Evolutionary conservation across 768 basidiomycete genomes (phyloP).

Genomic region (Boletus vermiculosoides): DNA sequence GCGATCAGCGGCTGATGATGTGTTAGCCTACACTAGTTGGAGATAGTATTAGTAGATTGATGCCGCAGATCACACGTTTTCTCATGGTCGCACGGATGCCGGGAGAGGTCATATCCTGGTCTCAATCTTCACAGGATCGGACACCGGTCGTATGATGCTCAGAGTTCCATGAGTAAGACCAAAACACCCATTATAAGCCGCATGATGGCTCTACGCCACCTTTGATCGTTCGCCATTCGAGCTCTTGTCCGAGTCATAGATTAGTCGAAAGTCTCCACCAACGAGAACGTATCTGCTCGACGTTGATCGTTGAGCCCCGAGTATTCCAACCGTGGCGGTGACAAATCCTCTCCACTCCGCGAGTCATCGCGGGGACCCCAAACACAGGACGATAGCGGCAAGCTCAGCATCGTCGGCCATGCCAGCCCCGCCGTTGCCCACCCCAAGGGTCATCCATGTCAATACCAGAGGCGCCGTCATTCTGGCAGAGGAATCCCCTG

Average conservation of each 20-base stretch:
- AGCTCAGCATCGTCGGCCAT: slow-evolving; percentile 29
- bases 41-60: slow-evolving; percentile 4
- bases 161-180: slow-evolving; percentile 12
- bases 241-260: not conserved
- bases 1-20: slow-evolving; percentile 71
- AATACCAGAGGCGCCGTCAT: slow-evolving; percentile 94
- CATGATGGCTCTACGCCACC: slow-evolving; percentile 3
- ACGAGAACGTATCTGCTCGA: slow-evolving; percentile 10
- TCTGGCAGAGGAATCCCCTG: slow-evolving; percentile 89
- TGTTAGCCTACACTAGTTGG: not conserved
- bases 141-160: not conserved
- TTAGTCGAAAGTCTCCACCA: not conserved
- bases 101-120: not conserved
- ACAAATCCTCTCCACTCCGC: slow-evolving; percentile 11
- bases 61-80: slow-evolving; percentile 4
- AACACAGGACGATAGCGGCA: slow-evolving; percentile 13
- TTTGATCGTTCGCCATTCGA: slow-evolving; percentile 2
- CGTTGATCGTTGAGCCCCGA: not conserved
- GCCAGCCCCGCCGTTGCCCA: slow-evolving; percentile 67
- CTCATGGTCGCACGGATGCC: slow-evolving; percentile 15
- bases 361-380: slow-evolving; percentile 12
- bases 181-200: slow-evolving; percentile 1
- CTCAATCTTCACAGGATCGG: slow-evolving; percentile 2
- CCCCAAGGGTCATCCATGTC: slow-evolving; percentile 86
- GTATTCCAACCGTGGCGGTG: slow-evolving; percentile 12